Base-by-base conservation (phyloP, 2,329 filamentous ascomycete genomes). In the Calcarisporium arbuscula region DNA sequence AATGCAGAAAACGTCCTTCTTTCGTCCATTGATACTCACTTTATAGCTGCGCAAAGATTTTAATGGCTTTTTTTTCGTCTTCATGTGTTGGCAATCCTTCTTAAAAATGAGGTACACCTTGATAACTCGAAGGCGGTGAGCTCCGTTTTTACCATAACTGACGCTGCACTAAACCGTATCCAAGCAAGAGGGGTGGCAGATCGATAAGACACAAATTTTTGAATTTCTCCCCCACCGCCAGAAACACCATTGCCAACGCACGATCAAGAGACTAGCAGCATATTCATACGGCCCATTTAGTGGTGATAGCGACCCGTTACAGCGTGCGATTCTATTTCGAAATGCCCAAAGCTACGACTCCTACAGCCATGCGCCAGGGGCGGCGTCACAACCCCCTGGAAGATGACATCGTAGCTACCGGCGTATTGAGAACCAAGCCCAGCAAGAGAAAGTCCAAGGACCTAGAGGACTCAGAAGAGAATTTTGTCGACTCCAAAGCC, bases 331-430 rank as follows among this genome's bases (percentile, higher is more conserved):
- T n/a, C n/a, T n/a, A 32, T 16, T 15, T 32, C 48, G 64, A 46
- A 40, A 94, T 95, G 89, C 87, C 88, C 23, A 94, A 94, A 68
- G 79, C 82, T 31, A 75, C 69, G 19, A 74, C 74, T 38, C 69
- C 76, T 14, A 72, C 68, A 46, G 70, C 68, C 38, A 64, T 58
- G 46, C 77, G 71, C 55, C 69, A 70, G 47, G 70, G 70, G 41
- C 78, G 82, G 52, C 80, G 85, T 45, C 90, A 95, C 64, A 94
- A 94, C 49, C 89, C 90, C 26, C 82, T 98, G 40, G 83, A 90
- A 50, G 85, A 94, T 54, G 92, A 96, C 52, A 72, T 96, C 54
- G 63, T 82, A 48, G 70, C 86, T 47, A 73, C 80, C 38, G 72
- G 81, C 41, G 67, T 80, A 46, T 58, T 90, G 52, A 77, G 89